Conservation (phyloP, 2,329 filamentous ascomycete species). For the Colletotrichum tabaci region DNA sequence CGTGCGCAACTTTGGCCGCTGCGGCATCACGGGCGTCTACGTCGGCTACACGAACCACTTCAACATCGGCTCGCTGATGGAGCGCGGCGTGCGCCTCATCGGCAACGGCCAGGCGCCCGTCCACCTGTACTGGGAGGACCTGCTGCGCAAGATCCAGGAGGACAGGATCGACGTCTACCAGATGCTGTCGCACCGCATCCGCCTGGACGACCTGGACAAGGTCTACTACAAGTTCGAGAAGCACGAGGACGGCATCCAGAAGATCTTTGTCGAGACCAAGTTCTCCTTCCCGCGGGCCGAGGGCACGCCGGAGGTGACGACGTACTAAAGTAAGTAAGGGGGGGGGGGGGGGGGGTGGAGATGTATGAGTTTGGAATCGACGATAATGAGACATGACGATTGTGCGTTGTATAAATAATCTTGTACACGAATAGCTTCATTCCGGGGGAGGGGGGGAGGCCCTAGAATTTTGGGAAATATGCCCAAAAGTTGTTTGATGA, state of each 20-base stretch:
- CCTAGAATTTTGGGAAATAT: no score
- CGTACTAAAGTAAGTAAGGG: no score
- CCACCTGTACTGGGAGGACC: constrained; percentile 85
- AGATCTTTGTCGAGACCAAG: constrained; percentile 78
- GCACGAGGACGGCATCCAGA: constrained; percentile 81
- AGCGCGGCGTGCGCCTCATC: constrained; percentile 86
- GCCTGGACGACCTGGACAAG: constrained; percentile 79
- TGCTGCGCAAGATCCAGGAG: constrained; percentile 77
- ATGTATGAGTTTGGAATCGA: no score
- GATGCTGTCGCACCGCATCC: constrained; percentile 86
- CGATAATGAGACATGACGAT: no score
- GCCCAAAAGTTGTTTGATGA: no score
- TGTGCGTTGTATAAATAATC: no score
- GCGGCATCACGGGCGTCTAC: constrained; percentile 82
- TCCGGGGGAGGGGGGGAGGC: no score
- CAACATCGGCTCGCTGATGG: constrained; percentile 88
- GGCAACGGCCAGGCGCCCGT: constrained; percentile 79
- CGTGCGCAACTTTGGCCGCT: constrained; percentile 80
- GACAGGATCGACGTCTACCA: constrained; percentile 81
- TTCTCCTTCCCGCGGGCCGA: constrained; percentile 64
- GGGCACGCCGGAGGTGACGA: constrained; percentile 62
- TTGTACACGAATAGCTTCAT: no score
- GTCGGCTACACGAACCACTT: constrained; percentile 82
- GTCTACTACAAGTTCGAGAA: constrained; percentile 76
- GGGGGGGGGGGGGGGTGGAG: no score